A percentile compares a stretch with the other conserved stretches of the same genome.
phyloP scores from a whole-genome alignment of 768 basidiomycete species.

The Suillus weaverae region DNA sequence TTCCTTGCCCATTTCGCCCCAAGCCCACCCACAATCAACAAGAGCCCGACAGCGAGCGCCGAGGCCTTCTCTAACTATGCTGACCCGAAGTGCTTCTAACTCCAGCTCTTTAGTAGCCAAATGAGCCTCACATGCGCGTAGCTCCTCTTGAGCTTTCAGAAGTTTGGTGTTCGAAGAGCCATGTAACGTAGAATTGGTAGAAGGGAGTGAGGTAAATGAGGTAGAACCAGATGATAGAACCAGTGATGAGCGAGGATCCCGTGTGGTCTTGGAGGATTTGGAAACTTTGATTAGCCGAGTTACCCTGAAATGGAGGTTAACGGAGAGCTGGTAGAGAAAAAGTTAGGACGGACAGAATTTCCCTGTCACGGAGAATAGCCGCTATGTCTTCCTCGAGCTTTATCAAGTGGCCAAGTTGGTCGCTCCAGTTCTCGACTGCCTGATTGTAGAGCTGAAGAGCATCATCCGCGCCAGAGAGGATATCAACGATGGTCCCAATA shows the following conservation, averaged over 20 bases:
- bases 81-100: constrained; percentile 49
- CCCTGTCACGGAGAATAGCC: constrained; percentile 70
- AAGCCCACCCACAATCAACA: constrained; percentile 66
- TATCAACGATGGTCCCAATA: constrained; percentile 48
- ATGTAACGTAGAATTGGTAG: constrained; percentile 26
- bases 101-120: constrained; percentile 69
- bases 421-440: constrained; percentile 68
- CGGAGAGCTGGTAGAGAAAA: not conserved
- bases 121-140: constrained; percentile 80
- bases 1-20: constrained; percentile 67
- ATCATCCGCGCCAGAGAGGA: constrained; percentile 64
- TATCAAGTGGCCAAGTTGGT: constrained; percentile 58
- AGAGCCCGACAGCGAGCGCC: constrained; percentile 62
- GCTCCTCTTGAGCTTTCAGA: constrained; percentile 65
- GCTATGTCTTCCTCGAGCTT: constrained; percentile 71
- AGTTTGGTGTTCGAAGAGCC: constrained; percentile 45
- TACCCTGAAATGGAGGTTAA: constrained; percentile 45
- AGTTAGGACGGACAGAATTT: constrained; percentile 67
- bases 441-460: constrained; percentile 61
- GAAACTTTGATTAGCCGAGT: constrained; percentile 79
- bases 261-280: constrained; percentile 47
- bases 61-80: constrained; percentile 60
- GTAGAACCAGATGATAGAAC: constrained; percentile 37
- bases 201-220: constrained; percentile 44
- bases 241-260: constrained; percentile 37